Evolutionary conservation across 768 basidiomycete species (phyloP), one percentile per base, ranked within the genome.

Genomic region (Termitomyces bulborhizus): DNA sequence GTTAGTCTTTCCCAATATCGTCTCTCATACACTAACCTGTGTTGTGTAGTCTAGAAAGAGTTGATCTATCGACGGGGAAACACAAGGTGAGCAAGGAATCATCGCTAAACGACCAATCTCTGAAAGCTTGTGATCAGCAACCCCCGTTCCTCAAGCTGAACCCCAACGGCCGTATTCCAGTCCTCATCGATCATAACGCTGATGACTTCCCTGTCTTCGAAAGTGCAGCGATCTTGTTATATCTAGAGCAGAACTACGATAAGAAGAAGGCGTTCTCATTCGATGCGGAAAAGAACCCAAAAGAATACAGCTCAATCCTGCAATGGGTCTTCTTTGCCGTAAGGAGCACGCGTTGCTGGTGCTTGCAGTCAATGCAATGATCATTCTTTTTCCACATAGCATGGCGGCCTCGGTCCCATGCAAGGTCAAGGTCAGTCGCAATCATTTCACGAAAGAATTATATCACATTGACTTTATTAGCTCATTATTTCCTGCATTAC

Each of bases 251-350:
- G 63, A 81, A 86, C 65, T 93, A 86, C 63, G 93, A 96, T 68
- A 84, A 76, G 60, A 81, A 88, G n/a, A 69, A 77, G 63, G 77
- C 79, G 60, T 88, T 93, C 65, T 79, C 72, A 61, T 93, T 88
- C 69, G 76, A 86, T 60, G 71, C 75, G 3, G 69, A 60, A 27
- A 73, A 63, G 21, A 71, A 81, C 2, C 76, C 83, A 1, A 75
- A 88, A 42, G 75, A 83, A 34, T 83, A 85, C 63, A 86, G 82
- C 63, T 85, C 88, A 69, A 76, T 82, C 72, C 62, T 91, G 26
- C 90, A 91, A 65, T 95, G 91, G 93, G 82, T 93, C 44, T 90
- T 93, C 73, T 94, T 92, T 61, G 80, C 84, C 6, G 86, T 86
- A 73, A 65, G 47, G 41, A 21, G 13, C 11, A 3, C 7, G 11